Evolutionary conservation across 257 asterid species (phyloP), one percentile per base, ranked within the genome.

Genomic region (Gentiana straminea): DNA sequence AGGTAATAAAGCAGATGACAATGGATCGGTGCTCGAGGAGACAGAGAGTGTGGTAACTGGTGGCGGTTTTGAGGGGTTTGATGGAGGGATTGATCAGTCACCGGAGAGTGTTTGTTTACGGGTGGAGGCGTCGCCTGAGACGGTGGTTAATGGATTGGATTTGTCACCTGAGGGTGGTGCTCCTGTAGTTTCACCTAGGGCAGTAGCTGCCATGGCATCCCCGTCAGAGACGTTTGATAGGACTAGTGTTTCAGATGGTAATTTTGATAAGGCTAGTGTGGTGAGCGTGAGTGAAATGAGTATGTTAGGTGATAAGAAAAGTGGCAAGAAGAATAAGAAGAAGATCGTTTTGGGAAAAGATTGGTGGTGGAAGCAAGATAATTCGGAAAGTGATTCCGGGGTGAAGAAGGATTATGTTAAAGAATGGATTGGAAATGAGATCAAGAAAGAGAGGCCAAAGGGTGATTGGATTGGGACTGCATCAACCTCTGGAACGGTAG

Each of bases 331-430:
- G 81, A 79, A 80, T 64, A 68, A 69, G 79, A 84, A 88, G 79
- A 88, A 68, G 75, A 83, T 88, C 61, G 8, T 72, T 51, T 53
- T 93, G 0, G 94, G 97, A 43, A 88, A 70, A 67, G 98, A 88
- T 69, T 92, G 98, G 98, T 92, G 98, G 98, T 92, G 98, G 98
- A 92, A 92, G 78, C 98, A 88, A 69, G 99, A 92, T 67, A 71
- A 55, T 5, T 84, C 72, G 4, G 81, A 48, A 50, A 85, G 63
- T 4, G 94, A 80, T 39, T 75, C 92, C 0, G 84, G 94, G 33
- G 76, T 36, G 49, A 94, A 83, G 46, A 92, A 88, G 68, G 97
- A 92, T 66, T 88, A 92, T 49, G 99, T 88, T 68, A 88, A 77
- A 90, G 98, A 92, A 60, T 92, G 98, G 98, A 88, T 92, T 38